Evolutionary conservation across 2,329 filamentous ascomycete species (phyloP), one percentile per base, ranked within the genome.

Genomic region (Microthyrium microscopicum): DNA sequence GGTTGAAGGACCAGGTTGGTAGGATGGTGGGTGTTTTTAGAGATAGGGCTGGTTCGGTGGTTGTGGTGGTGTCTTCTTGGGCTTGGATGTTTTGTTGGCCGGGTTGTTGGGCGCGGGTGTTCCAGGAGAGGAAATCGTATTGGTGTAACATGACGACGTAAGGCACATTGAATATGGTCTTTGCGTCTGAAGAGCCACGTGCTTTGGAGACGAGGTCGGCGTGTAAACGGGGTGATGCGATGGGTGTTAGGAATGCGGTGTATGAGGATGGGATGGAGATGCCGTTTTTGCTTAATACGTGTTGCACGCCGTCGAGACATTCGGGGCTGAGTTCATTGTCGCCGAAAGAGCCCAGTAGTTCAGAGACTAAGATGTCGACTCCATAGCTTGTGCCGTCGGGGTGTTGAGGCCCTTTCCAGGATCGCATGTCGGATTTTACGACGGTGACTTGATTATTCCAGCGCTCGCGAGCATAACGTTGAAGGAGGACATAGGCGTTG

Each of bases 291-390:
- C 74, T 68, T n/a, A 98, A 61, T 27, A 95, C 79, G 47, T 87
- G 77, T 50, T 94, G 87, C 31, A 95, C 85, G 28, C 89, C 89
- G 51, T 98, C 89, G 8, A 98, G 66, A 48, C 89, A 98, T 58
- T 98, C 89, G 0, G 89, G 89, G 0, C 83, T 93, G 7, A 98
- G 70, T 56, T 98, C 89, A 49, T 98, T 98, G 56, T 98, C 89
- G 17, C 77, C 89, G 50, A 95, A 98, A 2, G 85, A 94, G 24
- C 84, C 89, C 0, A 98, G 70, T 0, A 98, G 70, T 54, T 98
- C 89, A 3, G 85, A 94, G 19, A 98, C 74, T 3, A 98, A 61
- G 35, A 98, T 93, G 52, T 98, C 89, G 26, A 98, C 77, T 47
- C 76, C 73, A 43, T 69, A 67, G 42, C 70, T 59, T 5, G 64